phyloP scores from a whole-genome alignment of 176 grass and related monocot genomes.

The Otatea glauca region DNA sequence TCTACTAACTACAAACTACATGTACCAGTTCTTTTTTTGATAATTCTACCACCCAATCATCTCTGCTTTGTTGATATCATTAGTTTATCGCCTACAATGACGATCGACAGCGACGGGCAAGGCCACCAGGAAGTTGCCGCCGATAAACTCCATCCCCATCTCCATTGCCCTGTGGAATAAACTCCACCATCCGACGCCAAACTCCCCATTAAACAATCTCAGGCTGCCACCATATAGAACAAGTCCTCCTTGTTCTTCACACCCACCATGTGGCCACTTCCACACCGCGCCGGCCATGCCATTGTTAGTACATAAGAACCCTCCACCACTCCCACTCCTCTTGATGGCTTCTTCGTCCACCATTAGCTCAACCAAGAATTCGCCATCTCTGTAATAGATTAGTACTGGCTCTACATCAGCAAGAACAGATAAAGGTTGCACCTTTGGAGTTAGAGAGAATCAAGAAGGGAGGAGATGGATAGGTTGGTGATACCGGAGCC shows the following conservation, averaged over 20 bases:
- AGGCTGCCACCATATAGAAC: constrained; percentile 52
- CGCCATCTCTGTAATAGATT: background rate
- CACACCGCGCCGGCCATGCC: constrained; percentile 57
- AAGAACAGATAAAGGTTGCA: background rate
- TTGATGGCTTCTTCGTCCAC: constrained; percentile 48
- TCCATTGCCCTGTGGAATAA: constrained; percentile 33
- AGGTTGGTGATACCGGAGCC: constrained; percentile 77
- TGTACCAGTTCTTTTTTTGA: background rate
- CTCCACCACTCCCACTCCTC: constrained; percentile 33
- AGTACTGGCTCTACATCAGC: background rate
- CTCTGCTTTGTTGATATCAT: constrained; percentile 47
- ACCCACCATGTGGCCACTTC: constrained; percentile 67
- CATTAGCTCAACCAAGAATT: constrained; percentile 21
- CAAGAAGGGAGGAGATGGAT: constrained; percentile 45
- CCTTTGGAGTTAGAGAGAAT: background rate
- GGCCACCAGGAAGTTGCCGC: constrained; percentile 45
- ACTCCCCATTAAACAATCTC: constrained; percentile 34
- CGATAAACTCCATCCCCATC: constrained; percentile 33
- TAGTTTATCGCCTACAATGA: constrained; percentile 43
- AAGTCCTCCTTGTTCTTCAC: constrained; percentile 73
- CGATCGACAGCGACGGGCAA: constrained; percentile 42
- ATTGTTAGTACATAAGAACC: constrained; percentile 16
- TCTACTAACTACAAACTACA: background rate
- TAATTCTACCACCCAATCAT: constrained; percentile 32
- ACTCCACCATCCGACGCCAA: constrained; percentile 33